Evolutionary conservation across 176 grass and related monocot species (phyloP).

Genomic region (Triticum timopheevii): DNA sequence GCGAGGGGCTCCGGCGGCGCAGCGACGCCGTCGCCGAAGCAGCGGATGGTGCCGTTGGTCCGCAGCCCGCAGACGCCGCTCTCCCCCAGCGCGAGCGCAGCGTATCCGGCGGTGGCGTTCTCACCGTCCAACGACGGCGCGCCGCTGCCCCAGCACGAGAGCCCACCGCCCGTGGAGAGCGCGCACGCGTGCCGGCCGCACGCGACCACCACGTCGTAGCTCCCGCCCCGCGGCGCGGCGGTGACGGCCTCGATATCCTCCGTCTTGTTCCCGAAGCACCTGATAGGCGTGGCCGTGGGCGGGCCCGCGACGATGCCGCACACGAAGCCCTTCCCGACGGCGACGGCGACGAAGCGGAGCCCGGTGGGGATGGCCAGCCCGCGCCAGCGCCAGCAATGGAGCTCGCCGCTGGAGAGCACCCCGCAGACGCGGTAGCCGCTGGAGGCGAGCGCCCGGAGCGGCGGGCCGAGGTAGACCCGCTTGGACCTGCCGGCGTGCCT

Average conservation of each 20-base stretch:
- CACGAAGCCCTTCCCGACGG: conserved; percentile 71
- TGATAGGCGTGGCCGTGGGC: conserved; percentile 18
- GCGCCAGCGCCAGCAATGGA: conserved; percentile 86
- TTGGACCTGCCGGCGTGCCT: conserved; percentile 17
- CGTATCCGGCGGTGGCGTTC: conserved; percentile 19
- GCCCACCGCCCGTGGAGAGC: conserved; percentile 28
- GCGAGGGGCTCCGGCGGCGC: conserved; percentile 29
- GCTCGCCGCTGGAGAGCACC: conserved; percentile 42
- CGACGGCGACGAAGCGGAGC: conserved; percentile 33
- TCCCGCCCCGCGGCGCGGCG: conserved; percentile 25
- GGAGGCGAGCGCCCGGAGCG: conserved; percentile 52
- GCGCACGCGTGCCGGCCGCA: conserved; percentile 56
- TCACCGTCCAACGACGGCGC: conserved; percentile 19
- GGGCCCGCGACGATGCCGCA: conserved; percentile 37
- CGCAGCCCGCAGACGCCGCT: conserved; percentile 56
- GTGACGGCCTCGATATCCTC: conserved; percentile 13
- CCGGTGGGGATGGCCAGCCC: conserved; percentile 43
- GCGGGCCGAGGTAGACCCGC: conserved; percentile 63
- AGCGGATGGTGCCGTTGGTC: conserved; percentile 52
- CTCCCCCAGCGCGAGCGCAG: conserved; percentile 57
- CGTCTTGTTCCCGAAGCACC: conserved; percentile 65
- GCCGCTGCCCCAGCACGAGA: conserved; percentile 64
- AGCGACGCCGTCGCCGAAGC: conserved; percentile 54
- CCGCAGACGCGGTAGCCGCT: conserved; percentile 72
- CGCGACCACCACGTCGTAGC: conserved; percentile 45